Evolutionary conservation across 2,329 filamentous ascomycete species (phyloP).

Genomic region (Alternaria conjuncta): DNA sequence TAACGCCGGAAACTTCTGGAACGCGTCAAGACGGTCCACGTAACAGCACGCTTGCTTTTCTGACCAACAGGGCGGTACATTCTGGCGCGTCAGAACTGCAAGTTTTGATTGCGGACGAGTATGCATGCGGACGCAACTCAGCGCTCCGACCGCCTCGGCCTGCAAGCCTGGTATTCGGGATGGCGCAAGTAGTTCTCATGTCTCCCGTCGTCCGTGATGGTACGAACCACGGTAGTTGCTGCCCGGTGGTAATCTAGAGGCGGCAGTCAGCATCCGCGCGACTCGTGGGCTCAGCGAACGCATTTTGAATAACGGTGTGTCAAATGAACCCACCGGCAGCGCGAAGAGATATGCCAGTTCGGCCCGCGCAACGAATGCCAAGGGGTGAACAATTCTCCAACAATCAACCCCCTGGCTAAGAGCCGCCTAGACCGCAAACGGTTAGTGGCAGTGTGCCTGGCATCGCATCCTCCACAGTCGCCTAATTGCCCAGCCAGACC

Average conservation of each 20-base stretch:
- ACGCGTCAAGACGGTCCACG: neutral
- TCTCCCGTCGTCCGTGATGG: slow-evolving; percentile 7
- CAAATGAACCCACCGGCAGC: neutral
- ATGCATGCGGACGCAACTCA: slow-evolving; percentile 1
- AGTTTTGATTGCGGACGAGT: slow-evolving; percentile 12
- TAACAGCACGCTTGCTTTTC: neutral
- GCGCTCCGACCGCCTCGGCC: neutral
- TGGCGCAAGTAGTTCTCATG: slow-evolving; percentile 6
- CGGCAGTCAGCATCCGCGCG: neutral
- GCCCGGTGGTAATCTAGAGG: neutral
- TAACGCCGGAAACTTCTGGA: slow-evolving; percentile 11
- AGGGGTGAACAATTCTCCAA: slow-evolving; percentile 12
- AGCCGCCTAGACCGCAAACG: neutral
- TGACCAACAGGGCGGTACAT: neutral
- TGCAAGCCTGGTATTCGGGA: slow-evolving; percentile 11
- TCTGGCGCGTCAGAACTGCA: slow-evolving; percentile 2
- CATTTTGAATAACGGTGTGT: neutral
- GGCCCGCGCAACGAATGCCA: slow-evolving; percentile 4
- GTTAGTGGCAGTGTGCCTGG: slow-evolving; percentile 10
- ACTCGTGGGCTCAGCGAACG: neutral
- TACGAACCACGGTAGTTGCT: neutral
- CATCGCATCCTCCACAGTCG: slow-evolving; percentile 29
- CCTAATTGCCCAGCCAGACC: slow-evolving; percentile 12
- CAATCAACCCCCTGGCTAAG: slow-evolving; percentile 5
- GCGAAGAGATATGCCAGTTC: neutral